Evolutionary conservation across 2,329 filamentous ascomycete genomes (phyloP), one percentile per base, ranked within the genome.

Genomic region (Aspergillus alliaceus): DNA sequence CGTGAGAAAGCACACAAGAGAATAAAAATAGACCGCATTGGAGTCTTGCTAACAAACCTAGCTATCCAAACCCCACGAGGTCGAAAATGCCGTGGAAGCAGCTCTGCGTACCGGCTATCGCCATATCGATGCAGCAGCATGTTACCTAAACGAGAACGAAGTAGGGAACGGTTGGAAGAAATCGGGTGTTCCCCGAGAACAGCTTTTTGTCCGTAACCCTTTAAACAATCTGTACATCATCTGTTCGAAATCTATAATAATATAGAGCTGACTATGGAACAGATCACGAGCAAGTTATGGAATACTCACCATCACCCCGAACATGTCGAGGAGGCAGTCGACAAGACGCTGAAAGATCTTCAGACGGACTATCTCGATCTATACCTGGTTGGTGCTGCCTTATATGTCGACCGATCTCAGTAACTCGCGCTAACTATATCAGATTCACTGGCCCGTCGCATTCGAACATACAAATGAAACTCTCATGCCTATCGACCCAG

Each of bases 221-320:
- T 32, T 49, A 15, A 4, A 27, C 20, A 27, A 11, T n/a, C 25
- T 37, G n/a, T n/a, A n/a, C n/a, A n/a, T n/a, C n/a, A n/a, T n/a
- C n/a, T n/a, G n/a, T n/a, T n/a, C n/a, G n/a, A n/a, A n/a, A n/a
- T n/a, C n/a, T n/a, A n/a, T n/a, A n/a, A n/a, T n/a, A n/a, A n/a
- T n/a, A n/a, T n/a, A n/a, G 24, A 4, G 7, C 24, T 47, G 15
- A 46, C 46, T n/a, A 24, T 25, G 35, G 15, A 14, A 4, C 54
- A 82, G 70, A 75, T 84, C 52, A 85, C 83, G 6, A 80, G 79
- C 63, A 86, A 86, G 70, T 73, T 86, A 7, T 86, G 83, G 83
- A 84, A 85, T 68, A 83, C 77, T 12, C 74, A 80, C 39, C 82
- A 84, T 64, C 70, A 75, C 52, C 75, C 78, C 1, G 73, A 80